phyloP scores from a whole-genome alignment of 2,329 filamentous ascomycete genomes.

The Phaeosphaeria sp. region DNA sequence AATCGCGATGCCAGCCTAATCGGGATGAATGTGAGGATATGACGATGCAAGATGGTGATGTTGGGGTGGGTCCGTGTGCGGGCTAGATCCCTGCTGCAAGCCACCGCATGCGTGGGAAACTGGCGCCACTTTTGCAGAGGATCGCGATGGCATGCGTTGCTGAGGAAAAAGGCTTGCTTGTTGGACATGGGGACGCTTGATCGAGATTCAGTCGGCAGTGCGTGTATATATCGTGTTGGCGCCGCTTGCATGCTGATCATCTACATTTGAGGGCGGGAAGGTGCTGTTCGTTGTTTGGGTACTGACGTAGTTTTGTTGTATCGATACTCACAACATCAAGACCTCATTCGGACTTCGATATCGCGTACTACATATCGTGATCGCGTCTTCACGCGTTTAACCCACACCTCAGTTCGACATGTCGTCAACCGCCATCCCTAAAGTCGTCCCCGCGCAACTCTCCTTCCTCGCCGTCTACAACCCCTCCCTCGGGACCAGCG shows the following conservation, averaged over 20 bases:
- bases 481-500: slow-evolving; percentile 75
- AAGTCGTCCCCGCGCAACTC: slow-evolving; percentile 77
- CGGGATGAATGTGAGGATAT: not conserved
- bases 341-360: not conserved
- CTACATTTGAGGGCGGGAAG: not conserved
- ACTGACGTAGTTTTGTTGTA: not conserved
- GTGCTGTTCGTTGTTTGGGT: not conserved
- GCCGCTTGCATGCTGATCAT: not conserved
- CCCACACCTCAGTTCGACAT: slow-evolving; percentile 9
- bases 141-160: not conserved
- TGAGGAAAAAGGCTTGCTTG: not conserved
- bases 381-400: not conserved
- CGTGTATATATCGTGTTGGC: not conserved
- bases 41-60: not conserved
- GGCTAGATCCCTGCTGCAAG: not conserved
- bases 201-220: too few relatives aligned
- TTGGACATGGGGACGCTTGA: too few relatives aligned
- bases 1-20: slow-evolving; percentile 8
- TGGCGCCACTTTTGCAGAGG: not conserved
- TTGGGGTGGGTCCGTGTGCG: not conserved
- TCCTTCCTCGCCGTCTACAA: slow-evolving; percentile 96
- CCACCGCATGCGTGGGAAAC: not conserved
- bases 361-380: not conserved
- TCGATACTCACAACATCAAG: not conserved
- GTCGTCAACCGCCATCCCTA: slow-evolving; percentile 36